Conservation (phyloP, 352 stramenopile genomes). For the Phytophthora meadii region DNA sequence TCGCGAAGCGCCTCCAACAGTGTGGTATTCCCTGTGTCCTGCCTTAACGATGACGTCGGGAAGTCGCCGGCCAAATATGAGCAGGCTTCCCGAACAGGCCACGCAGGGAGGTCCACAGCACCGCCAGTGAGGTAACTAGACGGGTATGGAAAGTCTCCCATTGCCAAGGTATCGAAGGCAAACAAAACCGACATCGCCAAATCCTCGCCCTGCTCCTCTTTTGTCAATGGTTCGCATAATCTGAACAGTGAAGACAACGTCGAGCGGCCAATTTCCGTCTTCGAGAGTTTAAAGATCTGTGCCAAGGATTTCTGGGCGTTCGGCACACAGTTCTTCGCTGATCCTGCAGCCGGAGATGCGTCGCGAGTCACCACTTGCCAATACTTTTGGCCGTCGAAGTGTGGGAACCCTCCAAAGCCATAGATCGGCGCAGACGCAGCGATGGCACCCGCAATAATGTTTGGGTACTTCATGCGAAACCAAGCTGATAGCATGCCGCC, state of each 20-base stretch:
- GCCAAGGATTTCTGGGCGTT: slow-evolving; percentile 87
- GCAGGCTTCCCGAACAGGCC: slow-evolving; percentile 93
- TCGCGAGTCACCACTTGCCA: slow-evolving; percentile 85
- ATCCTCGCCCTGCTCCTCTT: slow-evolving; percentile 51
- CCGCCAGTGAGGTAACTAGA: slow-evolving; percentile 93
- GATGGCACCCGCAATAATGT: slow-evolving; percentile 92
- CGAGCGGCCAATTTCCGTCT: slow-evolving; percentile 57
- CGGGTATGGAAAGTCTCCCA: slow-evolving; percentile 96
- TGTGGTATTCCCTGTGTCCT: slow-evolving; percentile 23
- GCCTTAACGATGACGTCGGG: slow-evolving; percentile 26
- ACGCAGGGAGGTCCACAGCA: slow-evolving; percentile 81
- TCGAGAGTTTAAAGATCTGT: slow-evolving; percentile 76
- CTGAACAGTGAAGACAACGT: slow-evolving; percentile 70
- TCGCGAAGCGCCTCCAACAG: slow-evolving; percentile 63
- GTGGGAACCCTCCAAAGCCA: slow-evolving; percentile 76
- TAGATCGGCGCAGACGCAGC: slow-evolving; percentile 94
- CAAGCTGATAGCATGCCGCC: slow-evolving; percentile 96
- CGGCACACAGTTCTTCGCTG: slow-evolving; percentile 76
- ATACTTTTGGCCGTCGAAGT: slow-evolving; percentile 78
- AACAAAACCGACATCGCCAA: slow-evolving; percentile 81
- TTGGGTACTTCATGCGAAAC: slow-evolving; percentile 96
- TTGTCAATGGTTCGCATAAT: slow-evolving; percentile 67
- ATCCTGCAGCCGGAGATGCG: slow-evolving; percentile 72
- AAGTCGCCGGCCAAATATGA: slow-evolving; percentile 66
- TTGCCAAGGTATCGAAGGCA: slow-evolving; percentile 94